Evolutionary conservation across 768 basidiomycete species (phyloP).

Genomic region (Podaxis mareebaensis): DNA sequence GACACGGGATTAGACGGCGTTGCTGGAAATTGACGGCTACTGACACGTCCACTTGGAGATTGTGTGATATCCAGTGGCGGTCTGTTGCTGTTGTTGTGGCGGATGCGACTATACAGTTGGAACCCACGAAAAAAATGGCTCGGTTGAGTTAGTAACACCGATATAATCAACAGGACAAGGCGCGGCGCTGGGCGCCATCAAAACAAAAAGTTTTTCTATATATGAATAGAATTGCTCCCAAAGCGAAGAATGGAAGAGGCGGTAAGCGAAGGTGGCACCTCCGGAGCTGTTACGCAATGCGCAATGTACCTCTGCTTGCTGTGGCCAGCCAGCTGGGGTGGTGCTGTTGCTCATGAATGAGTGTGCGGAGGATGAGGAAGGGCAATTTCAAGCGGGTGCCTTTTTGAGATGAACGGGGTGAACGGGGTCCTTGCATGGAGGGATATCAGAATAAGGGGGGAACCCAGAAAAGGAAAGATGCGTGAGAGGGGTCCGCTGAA

Average conservation of each 20-base stretch:
- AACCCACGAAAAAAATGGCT: conserved; percentile 8
- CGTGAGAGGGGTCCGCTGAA: conserved; percentile 24
- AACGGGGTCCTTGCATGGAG: conserved; percentile 2
- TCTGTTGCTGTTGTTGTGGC: not conserved
- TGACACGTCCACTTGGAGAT: not conserved
- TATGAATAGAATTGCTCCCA: conserved; percentile 15
- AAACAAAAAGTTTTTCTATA: conserved; percentile 14
- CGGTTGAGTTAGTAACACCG: conserved; percentile 5
- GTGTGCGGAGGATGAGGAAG: not conserved
- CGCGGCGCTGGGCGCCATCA: conserved; percentile 12
- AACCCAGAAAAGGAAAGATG: not conserved
- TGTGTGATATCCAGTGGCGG: not conserved
- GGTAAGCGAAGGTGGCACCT: conserved; percentile 1
- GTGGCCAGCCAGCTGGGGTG: not conserved
- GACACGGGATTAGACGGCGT: not conserved
- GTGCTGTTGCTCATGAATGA: not conserved
- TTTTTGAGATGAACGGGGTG: not conserved
- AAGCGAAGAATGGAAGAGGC: conserved; percentile 12
- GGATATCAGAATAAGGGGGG: not conserved
- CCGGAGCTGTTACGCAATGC: not conserved
- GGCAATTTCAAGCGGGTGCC: not conserved
- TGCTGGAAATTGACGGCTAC: not conserved
- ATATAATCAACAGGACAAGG: not conserved
- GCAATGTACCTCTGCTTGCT: not conserved
- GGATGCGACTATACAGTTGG: conserved; percentile 10